A percentile compares a stretch with the other conserved stretches of the same genome.
Conservation (phyloP, 2,329 filamentous ascomycete species). For the Diaporthe vexans region DNA sequence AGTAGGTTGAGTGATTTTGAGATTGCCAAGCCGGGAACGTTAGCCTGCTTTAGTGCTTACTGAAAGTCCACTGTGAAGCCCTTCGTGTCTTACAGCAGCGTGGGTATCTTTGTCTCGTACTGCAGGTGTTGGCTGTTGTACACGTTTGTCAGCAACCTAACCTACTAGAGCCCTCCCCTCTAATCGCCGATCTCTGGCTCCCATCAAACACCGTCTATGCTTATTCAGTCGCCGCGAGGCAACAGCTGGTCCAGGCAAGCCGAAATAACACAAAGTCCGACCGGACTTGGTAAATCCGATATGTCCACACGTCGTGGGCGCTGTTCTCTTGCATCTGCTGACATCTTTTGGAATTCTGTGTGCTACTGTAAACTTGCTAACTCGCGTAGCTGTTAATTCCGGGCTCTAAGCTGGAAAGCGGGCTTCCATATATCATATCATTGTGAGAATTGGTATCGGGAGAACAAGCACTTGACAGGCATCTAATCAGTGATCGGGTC, state of each 20-base stretch:
- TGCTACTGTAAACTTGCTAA: background rate
- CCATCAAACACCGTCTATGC: background rate
- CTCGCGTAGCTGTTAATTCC: too few species aligned
- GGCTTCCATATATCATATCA: background rate
- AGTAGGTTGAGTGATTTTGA: background rate
- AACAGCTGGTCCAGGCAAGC: background rate
- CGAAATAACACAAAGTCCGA: background rate
- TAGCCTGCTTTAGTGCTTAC: constrained; percentile 1
- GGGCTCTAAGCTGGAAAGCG: too few species aligned
- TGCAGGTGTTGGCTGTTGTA: constrained; percentile 7
- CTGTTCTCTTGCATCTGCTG: background rate
- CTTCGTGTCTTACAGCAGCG: background rate
- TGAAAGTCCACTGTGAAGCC: background rate
- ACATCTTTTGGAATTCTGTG: background rate
- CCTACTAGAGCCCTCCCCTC: too few species aligned
- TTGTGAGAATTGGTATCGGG: background rate
- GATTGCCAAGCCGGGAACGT: background rate
- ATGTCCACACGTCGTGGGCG: background rate
- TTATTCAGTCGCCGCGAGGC: background rate
- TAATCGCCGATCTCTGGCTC: background rate
- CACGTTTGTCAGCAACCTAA: background rate
- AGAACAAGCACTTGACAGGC: background rate
- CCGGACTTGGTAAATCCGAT: background rate
- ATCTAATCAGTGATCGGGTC: too few species aligned
- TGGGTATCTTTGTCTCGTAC: background rate